phyloP scores from a whole-genome alignment of 2,329 filamentous ascomycete species.

The Paecilomyces sp. region DNA sequence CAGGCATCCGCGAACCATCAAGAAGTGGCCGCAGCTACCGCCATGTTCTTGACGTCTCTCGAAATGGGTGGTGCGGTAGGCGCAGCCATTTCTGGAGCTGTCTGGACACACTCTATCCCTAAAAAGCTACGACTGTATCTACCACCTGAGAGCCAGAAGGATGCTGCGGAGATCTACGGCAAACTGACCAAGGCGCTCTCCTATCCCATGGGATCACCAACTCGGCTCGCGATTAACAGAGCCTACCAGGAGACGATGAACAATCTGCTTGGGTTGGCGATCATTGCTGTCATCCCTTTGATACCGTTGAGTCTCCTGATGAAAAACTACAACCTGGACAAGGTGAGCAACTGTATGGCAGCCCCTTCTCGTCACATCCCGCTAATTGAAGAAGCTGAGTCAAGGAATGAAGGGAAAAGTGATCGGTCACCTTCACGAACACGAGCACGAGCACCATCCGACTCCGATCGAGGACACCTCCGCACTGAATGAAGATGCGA shows the following conservation, averaged over 20 bases:
- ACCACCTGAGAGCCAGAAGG: constrained; percentile 36
- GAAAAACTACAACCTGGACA: constrained; percentile 52
- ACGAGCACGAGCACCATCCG: not conserved
- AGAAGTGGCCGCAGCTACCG: constrained; percentile 55
- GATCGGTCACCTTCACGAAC: constrained; percentile 3
- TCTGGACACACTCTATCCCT: constrained; percentile 57
- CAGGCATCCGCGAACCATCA: constrained; percentile 56
- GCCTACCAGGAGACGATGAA: constrained; percentile 62
- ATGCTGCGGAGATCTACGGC: constrained; percentile 44
- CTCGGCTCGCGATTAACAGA: constrained; percentile 53
- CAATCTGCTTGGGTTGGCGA: constrained; percentile 48
- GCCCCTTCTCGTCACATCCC: not conserved
- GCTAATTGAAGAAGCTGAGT: constrained; percentile 20
- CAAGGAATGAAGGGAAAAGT: constrained; percentile 10
- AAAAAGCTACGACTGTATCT: constrained; percentile 44
- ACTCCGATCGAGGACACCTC: not conserved
- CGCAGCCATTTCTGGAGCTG: constrained; percentile 53
- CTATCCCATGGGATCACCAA: constrained; percentile 51
- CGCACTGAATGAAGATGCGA: not conserved
- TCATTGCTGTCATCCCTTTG: constrained; percentile 50
- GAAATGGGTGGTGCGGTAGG: constrained; percentile 56
- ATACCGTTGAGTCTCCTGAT: constrained; percentile 51
- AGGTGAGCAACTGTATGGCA: constrained; percentile 22
- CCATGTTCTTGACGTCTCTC: constrained; percentile 54
- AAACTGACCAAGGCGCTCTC: constrained; percentile 49